Percentiles rank a stretch among this genome's conserved stretches.
Conservation (phyloP, 23 red algal species). For the Gracilaria domingensis region DNA sequence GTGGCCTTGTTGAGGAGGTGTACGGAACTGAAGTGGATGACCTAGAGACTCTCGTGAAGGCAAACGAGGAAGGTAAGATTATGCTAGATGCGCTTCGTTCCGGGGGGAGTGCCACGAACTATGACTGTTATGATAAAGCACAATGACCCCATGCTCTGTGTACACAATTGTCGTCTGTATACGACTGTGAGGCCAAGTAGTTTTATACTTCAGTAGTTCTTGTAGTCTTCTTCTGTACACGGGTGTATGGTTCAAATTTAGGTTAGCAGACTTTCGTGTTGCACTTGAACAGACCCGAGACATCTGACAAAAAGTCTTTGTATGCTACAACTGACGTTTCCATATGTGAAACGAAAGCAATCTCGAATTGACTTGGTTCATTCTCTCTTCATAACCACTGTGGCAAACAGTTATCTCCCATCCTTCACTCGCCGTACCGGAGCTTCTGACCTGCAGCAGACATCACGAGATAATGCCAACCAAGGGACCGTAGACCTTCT, state of each 20-base stretch:
- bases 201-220: neutral
- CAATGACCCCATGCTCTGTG: neutral
- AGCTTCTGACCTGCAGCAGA: too few species aligned
- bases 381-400: neutral
- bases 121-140: neutral
- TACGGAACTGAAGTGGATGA: slow-evolving; percentile 84
- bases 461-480: too few species aligned
- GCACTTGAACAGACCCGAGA: neutral
- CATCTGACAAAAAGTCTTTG: neutral
- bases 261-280: neutral
- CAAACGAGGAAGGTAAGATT: slow-evolving; percentile 49
- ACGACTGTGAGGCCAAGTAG: neutral
- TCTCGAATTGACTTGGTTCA: neutral
- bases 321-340: neutral
- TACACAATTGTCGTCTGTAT: neutral
- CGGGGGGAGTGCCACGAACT: neutral
- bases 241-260: neutral
- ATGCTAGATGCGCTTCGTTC: slow-evolving; percentile 51
- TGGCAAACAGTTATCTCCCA: neutral
- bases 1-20: slow-evolving; percentile 62
- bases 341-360: neutral
- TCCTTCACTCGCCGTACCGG: neutral
- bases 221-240: neutral
- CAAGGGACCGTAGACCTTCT: neutral
- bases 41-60: slow-evolving; percentile 54